phyloP scores from a whole-genome alignment of 371 early-diverging fungal species.

The Parasitella parasitica region DNA sequence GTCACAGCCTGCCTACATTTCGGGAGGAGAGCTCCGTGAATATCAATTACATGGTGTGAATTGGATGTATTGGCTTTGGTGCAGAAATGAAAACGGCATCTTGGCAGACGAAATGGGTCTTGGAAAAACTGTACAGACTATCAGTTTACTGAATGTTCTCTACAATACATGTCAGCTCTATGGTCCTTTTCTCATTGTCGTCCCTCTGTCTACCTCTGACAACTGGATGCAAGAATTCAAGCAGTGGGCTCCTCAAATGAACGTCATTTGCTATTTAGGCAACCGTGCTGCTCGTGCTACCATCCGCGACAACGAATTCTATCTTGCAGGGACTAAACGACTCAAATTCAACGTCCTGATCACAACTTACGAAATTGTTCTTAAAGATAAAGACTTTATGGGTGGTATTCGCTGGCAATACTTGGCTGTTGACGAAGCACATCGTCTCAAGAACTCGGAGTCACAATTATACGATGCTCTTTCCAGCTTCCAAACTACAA shows the following conservation, averaged over 20 bases:
- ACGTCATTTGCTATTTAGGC: slow-evolving; percentile 89
- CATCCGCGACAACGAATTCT: slow-evolving; percentile 93
- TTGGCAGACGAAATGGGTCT: slow-evolving; percentile 95
- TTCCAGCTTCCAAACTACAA: slow-evolving; percentile 70
- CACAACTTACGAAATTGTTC: slow-evolving; percentile 94
- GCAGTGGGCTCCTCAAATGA: slow-evolving; percentile 94
- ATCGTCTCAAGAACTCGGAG: slow-evolving; percentile 88
- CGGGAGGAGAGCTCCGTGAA: slow-evolving; percentile 91
- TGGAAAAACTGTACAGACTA: slow-evolving; percentile 99
- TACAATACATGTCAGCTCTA: slow-evolving; percentile 81
- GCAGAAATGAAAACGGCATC: slow-evolving; percentile 92
- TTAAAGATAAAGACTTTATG: slow-evolving; percentile 84
- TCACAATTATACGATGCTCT: slow-evolving; percentile 87
- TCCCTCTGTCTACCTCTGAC: slow-evolving; percentile 92
- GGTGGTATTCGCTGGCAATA: slow-evolving; percentile 83
- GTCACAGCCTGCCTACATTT: slow-evolving; percentile 81
- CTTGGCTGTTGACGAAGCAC: slow-evolving; percentile 90
- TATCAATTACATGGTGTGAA: slow-evolving; percentile 98
- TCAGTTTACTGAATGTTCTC: slow-evolving; percentile 94
- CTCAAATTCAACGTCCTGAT: slow-evolving; percentile 90
- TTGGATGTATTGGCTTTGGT: slow-evolving; percentile 99
- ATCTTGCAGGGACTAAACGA: slow-evolving; percentile 49
- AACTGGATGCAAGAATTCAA: slow-evolving; percentile 94
- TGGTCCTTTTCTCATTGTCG: slow-evolving; percentile 96
- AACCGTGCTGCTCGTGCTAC: slow-evolving; percentile 77